These are phyloP conservation scores for Selaginella tamariscina DNA, from an alignment of 75 land plant species.

Conservation along the genomic window DNA sequence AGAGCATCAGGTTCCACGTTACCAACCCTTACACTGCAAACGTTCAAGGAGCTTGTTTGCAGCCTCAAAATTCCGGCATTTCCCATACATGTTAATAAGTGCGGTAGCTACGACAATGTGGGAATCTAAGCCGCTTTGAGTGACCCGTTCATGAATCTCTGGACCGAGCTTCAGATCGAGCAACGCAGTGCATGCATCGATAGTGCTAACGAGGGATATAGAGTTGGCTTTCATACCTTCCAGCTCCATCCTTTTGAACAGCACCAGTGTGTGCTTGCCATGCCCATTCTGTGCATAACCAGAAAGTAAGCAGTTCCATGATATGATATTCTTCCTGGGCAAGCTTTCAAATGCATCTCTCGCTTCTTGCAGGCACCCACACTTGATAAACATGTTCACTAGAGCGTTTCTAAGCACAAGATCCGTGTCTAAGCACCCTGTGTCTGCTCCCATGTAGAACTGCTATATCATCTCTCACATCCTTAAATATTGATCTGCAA, in stretches of 20 bases:
- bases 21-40: too few relatives aligned
- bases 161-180: conserved; percentile 16
- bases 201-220: conserved; percentile 28
- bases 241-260: conserved; percentile 26
- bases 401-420: conserved; percentile 12
- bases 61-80: too few relatives aligned
- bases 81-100: too few relatives aligned
- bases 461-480: background rate
- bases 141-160: conserved; percentile 33
- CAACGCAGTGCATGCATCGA: conserved; percentile 34
- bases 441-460: background rate
- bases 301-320: conserved; percentile 39
- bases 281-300: conserved; percentile 16
- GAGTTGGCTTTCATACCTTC: conserved; percentile 26
- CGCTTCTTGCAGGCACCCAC: conserved; percentile 31
- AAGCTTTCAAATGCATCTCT: conserved; percentile 31
- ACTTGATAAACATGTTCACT: conserved; percentile 27
- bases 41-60: too few relatives aligned
- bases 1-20: too few relatives aligned
- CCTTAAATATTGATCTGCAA: background rate
- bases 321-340: conserved; percentile 30
- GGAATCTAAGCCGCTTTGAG: too few relatives aligned
- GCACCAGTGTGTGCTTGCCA: conserved; percentile 17
- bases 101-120: too few relatives aligned
- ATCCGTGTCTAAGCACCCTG: conserved; percentile 20